These are phyloP conservation scores for Fusarium napiforme DNA, from an alignment of 2,329 filamentous ascomycete species.

Conservation along the genomic window DNA sequence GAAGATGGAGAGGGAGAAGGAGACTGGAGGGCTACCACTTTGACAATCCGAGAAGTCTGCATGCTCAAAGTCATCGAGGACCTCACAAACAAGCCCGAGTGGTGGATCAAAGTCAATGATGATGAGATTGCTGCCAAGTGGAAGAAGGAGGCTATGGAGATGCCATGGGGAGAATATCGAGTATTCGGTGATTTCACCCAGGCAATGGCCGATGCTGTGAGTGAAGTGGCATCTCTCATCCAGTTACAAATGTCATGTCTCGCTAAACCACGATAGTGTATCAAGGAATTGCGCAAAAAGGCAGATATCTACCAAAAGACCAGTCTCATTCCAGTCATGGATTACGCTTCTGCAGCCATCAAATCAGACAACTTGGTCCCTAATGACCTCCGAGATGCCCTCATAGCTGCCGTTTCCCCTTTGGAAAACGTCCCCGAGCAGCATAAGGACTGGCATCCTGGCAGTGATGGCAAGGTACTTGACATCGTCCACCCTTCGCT, in stretches of 20 bases:
- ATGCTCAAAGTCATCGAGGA: constrained; percentile 50
- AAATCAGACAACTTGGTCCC: constrained; percentile 50
- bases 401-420: constrained; percentile 56
- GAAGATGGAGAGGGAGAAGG: neutral
- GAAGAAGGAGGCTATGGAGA: constrained; percentile 44
- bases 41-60: constrained; percentile 47
- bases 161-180: constrained; percentile 45
- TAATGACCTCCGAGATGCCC: constrained; percentile 44
- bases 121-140: constrained; percentile 43
- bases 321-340: constrained; percentile 49
- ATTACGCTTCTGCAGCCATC: constrained; percentile 47
- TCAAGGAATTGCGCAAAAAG: constrained; percentile 49
- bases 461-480: constrained; percentile 31
- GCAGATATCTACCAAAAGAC: constrained; percentile 49
- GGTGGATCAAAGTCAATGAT: constrained; percentile 49
- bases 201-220: constrained; percentile 47
- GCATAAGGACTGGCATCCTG: constrained; percentile 49
- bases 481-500: constrained; percentile 40
- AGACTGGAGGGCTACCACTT: constrained; percentile 43
- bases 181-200: constrained; percentile 44
- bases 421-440: constrained; percentile 63
- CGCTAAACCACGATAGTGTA: constrained; percentile 40
- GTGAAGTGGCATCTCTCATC: constrained; percentile 14
- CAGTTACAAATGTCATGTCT: neutral
- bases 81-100: constrained; percentile 50